Percentiles rank a stretch among this genome's conserved stretches.
phyloP scores from a whole-genome alignment of 1,139 yeast genomes.

The Yamadazyma sp. region DNA sequence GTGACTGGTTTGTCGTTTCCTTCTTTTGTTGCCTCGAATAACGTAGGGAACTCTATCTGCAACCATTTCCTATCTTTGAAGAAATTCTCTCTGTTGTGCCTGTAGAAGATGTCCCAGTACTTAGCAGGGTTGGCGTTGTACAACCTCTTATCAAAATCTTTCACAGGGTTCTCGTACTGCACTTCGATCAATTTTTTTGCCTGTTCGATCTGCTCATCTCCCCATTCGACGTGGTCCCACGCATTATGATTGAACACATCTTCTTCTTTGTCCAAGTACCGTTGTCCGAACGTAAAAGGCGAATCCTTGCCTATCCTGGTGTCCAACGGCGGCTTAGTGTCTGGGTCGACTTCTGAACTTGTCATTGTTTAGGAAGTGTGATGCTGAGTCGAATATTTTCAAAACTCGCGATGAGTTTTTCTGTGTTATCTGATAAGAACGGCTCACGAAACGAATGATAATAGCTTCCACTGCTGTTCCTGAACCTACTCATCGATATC shows the following conservation, averaged over 20 bases:
- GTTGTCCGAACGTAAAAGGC: conserved; percentile 90
- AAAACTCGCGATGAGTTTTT: conserved; percentile 9
- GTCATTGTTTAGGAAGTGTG: background rate
- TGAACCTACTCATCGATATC: conserved; percentile 10
- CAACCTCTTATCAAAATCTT: conserved; percentile 75
- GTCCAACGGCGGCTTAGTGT: conserved; percentile 38
- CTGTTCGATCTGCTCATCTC: conserved; percentile 76
- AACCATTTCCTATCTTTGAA: conserved; percentile 97
- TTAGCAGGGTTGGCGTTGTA: conserved; percentile 87
- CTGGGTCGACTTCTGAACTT: conserved; percentile 1
- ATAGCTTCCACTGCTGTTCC: no score
- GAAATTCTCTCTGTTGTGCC: conserved; percentile 86
- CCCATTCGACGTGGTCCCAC: conserved; percentile 99
- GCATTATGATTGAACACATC: conserved; percentile 95
- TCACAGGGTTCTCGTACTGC: conserved; percentile 81
- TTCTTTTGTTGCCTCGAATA: conserved; percentile 73
- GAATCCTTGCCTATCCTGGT: conserved; percentile 77
- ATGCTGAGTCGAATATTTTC: background rate
- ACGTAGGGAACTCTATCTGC: conserved; percentile 85
- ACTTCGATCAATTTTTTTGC: conserved; percentile 74
- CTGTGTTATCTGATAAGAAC: background rate
- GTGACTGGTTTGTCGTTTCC: conserved; percentile 66
- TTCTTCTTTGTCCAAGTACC: conserved; percentile 67
- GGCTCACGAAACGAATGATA: no score
- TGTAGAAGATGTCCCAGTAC: conserved; percentile 94